phyloP scores from a whole-genome alignment of 73 alveolate genomes.

The Tetrahymena malaccensis region DNA sequence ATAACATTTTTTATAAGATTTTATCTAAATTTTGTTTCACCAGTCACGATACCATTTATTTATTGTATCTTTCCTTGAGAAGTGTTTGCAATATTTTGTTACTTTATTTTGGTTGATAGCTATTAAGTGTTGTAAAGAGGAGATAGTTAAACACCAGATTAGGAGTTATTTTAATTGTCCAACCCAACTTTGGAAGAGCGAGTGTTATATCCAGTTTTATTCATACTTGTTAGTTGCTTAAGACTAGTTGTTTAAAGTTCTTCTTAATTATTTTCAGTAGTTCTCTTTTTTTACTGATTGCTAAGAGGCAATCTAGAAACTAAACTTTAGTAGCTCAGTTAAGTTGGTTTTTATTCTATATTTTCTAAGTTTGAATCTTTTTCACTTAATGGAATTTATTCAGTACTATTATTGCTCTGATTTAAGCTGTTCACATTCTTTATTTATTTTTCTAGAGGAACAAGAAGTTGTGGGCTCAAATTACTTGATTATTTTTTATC shows the following conservation, averaged over 20 bases:
- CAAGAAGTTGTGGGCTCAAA: background rate
- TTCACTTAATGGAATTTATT: background rate
- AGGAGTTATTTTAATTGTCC: background rate
- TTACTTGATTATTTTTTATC: background rate
- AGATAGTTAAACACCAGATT: background rate
- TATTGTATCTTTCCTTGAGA: background rate
- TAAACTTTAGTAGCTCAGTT: background rate
- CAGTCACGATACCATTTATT: background rate
- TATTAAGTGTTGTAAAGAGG: background rate
- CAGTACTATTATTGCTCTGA: background rate
- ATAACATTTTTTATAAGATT: too few relatives aligned
- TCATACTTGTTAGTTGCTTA: background rate
- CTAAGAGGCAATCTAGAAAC: background rate
- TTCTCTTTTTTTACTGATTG: background rate
- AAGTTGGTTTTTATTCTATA: background rate
- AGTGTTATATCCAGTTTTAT: background rate
- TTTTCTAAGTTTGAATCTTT: background rate
- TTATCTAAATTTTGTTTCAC: background rate
- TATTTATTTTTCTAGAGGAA: background rate
- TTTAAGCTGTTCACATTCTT: background rate
- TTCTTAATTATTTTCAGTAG: background rate
- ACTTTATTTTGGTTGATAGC: background rate
- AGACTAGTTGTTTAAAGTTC: background rate
- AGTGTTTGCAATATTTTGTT: background rate
- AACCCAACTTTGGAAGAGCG: background rate